Evolutionary conservation across 1,284 basidiomycete species (phyloP).

Genomic region (Ceratobasidium sp.): DNA sequence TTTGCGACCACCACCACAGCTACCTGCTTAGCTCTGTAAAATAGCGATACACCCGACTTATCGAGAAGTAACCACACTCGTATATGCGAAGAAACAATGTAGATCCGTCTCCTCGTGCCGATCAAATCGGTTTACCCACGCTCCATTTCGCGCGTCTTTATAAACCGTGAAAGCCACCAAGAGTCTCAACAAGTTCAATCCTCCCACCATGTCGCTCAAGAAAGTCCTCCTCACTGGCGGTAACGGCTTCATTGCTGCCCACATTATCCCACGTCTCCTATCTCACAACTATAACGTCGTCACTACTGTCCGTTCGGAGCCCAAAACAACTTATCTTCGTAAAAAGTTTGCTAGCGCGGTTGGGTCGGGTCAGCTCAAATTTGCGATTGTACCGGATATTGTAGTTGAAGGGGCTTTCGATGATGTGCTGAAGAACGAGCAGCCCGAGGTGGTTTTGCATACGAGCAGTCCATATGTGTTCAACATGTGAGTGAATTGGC

Average conservation of each 20-base stretch:
- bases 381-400: slow-evolving; percentile 48
- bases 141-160: not conserved
- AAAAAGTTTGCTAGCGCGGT: slow-evolving; percentile 33
- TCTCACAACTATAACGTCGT: slow-evolving; percentile 1
- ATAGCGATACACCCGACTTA: no score
- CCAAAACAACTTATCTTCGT: slow-evolving; percentile 43
- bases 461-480: slow-evolving; percentile 46
- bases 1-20: no score
- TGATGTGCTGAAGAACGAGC: slow-evolving; percentile 45
- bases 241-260: slow-evolving; percentile 39
- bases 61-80: no score
- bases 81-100: not conserved
- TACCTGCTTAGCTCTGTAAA: no score
- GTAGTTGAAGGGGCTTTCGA: slow-evolving; percentile 47
- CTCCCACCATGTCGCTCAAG: slow-evolving; percentile 19
- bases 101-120: slow-evolving; percentile 26
- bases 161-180: not conserved
- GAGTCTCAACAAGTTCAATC: slow-evolving; percentile 44
- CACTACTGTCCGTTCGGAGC: slow-evolving; percentile 45
- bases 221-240: slow-evolving; percentile 37
- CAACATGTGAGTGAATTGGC: slow-evolving; percentile 7
- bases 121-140: slow-evolving; percentile 17
- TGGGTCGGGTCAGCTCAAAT: slow-evolving; percentile 26
- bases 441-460: slow-evolving; percentile 47
- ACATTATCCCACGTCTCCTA: slow-evolving; percentile 8